Evolutionary conservation across 2,329 filamentous ascomycete species (phyloP), one percentile per base, ranked within the genome.

Genomic region (Aspergillus sp.): DNA sequence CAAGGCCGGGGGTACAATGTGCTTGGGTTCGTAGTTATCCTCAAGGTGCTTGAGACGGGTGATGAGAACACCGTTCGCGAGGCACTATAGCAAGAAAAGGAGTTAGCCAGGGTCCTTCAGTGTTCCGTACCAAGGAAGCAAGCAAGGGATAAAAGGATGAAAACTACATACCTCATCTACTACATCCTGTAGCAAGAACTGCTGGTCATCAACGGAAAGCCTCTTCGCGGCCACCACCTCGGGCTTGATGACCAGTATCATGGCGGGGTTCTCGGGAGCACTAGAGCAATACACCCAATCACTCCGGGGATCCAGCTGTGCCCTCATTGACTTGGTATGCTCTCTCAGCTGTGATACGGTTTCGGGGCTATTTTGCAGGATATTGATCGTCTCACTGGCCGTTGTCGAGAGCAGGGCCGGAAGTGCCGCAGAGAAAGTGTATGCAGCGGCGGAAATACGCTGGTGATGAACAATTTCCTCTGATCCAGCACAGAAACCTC

Each of bases 361-460:
- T 45, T 95, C 88, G 0, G 91, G 90, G 60, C 86, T 90, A 34
- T 86, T 86, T 67, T 96, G 90, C 40, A 98, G 75, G 54, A 97
- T 73, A 44, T 83, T 83, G 45, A 97, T 78, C 1, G 90, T 91
- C 70, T 96, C 93, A 62, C 88, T 95, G 1, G 91, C 90, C 0
- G 90, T 96, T n/a, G 94, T 95, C 12, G 93, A 90, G 42, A 95
- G 75, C 74, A 98, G 86, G 13, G 93, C 93, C 4, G 93, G 93
- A 30, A 98, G 76, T 6, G 93, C 93, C 3, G 93, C 93, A 27
- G 91, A 97, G 72, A 89, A 98, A 4, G 93, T 97, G 67, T 97
- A 98, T 0, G 91, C 86, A 1, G 88, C 83, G 5, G 91, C 88
- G 7, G 88, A 89, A 59, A 98, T 90, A 53, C 93, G 90, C 70